Percentiles rank a stretch among this genome's conserved stretches.
Evolutionary conservation across 139 green algal species (phyloP).

Genomic region (Ettlia oleoabundans): DNA sequence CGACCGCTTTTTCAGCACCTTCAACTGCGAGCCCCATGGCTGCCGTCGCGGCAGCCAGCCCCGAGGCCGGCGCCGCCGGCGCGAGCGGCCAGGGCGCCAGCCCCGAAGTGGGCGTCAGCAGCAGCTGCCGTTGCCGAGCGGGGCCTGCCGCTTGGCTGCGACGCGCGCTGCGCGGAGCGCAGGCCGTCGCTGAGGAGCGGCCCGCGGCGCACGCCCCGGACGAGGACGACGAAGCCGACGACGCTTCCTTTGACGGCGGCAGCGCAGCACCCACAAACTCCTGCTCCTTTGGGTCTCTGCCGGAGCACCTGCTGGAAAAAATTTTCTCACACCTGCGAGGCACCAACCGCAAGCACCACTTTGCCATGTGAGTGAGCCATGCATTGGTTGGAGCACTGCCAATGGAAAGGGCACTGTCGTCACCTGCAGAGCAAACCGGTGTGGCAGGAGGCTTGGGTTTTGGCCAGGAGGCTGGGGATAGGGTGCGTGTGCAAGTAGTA

Average conservation of each 20-base stretch:
- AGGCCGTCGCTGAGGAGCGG: conserved; percentile 36
- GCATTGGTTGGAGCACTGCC: not conserved
- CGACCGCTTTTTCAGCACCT: not conserved
- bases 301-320: conserved; percentile 34
- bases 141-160: conserved; percentile 21
- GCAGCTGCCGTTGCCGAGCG: not conserved
- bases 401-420: not conserved
- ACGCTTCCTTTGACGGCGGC: not conserved
- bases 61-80: not conserved
- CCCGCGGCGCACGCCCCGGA: not conserved
- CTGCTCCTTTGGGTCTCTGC: conserved; percentile 12
- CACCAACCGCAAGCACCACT: conserved; percentile 33
- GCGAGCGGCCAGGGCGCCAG: no score
- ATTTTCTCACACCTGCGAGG: conserved; percentile 31
- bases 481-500: no score
- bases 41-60: not conserved
- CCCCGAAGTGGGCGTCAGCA: not conserved
- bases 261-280: not conserved
- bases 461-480: not conserved
- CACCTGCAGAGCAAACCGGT: not conserved
- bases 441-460: not conserved
- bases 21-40: no score
- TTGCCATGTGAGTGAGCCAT: conserved; percentile 26
- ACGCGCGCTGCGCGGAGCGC: not conserved
- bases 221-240: not conserved